Percentiles rank a stretch among this genome's conserved stretches.
Conservation (phyloP, 495 filamentous ascomycete species). For the Penicillium ucsense region DNA sequence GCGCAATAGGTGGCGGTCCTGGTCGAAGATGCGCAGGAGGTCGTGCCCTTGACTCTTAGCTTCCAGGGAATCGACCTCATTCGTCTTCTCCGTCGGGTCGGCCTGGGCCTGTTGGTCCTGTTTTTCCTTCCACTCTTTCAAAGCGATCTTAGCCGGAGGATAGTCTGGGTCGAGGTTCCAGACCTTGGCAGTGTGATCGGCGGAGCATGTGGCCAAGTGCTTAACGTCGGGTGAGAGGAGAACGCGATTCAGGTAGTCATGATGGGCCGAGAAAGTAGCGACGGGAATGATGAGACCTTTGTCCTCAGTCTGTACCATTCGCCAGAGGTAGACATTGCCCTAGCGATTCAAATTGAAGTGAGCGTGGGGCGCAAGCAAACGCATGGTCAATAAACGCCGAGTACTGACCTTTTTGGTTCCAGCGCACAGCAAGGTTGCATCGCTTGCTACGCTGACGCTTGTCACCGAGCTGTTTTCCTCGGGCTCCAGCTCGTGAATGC, state of each 20-base stretch:
- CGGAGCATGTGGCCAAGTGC: conserved; percentile 93
- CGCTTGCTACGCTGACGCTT: conserved; percentile 91
- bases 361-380: too few relatives aligned
- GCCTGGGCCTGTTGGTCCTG: conserved; percentile 13
- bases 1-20: conserved; percentile 16
- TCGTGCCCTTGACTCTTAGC: conserved; percentile 12
- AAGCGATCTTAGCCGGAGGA: conserved; percentile 36
- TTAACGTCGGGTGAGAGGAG: conserved; percentile 95
- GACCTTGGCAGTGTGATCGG: conserved; percentile 95
- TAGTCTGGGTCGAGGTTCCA: conserved; percentile 70
- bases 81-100: conserved; percentile 4
- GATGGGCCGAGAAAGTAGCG: conserved; percentile 86
- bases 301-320: conserved; percentile 73
- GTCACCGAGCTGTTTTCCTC: conserved; percentile 89
- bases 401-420: conserved; percentile 74
- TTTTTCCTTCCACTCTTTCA: conserved; percentile 19
- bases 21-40: conserved; percentile 20
- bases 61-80: conserved; percentile 10
- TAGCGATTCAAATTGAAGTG: conserved; percentile 17
- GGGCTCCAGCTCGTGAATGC: conserved; percentile 90
- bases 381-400: not conserved
- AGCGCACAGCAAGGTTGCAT: conserved; percentile 88
- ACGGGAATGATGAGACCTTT: conserved; percentile 82
- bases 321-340: conserved; percentile 97
- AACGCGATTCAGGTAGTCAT: conserved; percentile 88